These are phyloP conservation scores for Pyrenochaeta sp. DNA, from an alignment of 2,329 filamentous ascomycete species.

Conservation along the genomic window DNA sequence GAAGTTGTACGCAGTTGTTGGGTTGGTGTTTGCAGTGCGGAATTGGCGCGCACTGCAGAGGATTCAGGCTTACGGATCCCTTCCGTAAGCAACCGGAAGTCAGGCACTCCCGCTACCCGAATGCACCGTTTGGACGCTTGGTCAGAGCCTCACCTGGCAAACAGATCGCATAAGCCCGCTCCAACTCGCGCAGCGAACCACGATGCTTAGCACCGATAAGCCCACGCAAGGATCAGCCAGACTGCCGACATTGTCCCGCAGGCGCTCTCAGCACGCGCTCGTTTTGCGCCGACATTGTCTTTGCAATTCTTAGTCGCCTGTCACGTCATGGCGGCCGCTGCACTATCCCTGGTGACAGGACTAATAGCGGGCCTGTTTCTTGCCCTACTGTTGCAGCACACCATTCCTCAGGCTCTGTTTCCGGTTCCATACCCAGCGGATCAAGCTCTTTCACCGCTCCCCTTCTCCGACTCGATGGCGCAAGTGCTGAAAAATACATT, in stretches of 20 bases:
- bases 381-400: conserved; percentile 33
- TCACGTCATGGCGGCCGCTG: conserved; percentile 26
- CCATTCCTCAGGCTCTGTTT: conserved; percentile 27
- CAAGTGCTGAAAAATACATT: conserved; percentile 45
- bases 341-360: conserved; percentile 31
- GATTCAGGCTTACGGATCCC: not conserved
- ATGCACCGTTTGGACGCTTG: not conserved
- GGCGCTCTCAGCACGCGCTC: not conserved
- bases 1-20: too few species aligned
- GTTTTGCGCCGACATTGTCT: not conserved
- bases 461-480: conserved; percentile 34
- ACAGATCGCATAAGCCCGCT: not conserved
- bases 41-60: not conserved
- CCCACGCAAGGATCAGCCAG: too few species aligned
- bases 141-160: not conserved
- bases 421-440: conserved; percentile 12
- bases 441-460: conserved; percentile 15
- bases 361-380: conserved; percentile 38
- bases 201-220: too few species aligned
- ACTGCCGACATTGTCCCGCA: too few species aligned
- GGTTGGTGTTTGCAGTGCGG: not conserved
- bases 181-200: too few species aligned
- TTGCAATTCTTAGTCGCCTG: conserved; percentile 8
- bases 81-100: not conserved
- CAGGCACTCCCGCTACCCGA: not conserved